Evolutionary conservation across 768 basidiomycete species (phyloP), one percentile per base, ranked within the genome.

Genomic region (Chalciporus pseudorubinellus): DNA sequence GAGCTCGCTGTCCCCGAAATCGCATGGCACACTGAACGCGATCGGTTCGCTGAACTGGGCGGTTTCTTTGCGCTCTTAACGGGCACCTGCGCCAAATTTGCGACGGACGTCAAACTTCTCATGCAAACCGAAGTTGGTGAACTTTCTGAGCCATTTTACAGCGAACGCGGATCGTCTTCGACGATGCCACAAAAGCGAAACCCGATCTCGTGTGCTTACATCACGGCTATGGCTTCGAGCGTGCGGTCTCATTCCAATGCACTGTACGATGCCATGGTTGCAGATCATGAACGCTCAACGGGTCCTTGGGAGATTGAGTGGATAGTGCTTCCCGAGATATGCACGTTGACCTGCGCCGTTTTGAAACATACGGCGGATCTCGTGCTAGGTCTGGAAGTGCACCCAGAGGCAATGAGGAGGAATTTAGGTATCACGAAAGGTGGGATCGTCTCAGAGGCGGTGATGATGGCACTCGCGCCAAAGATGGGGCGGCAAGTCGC

Each of bases 141-240:
- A 43, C 61, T 76, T 21, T 74, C 73, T 4, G 76, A 78, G 52
- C 75, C 76, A 2, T 78, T 70, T 44, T 63, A 73, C 28, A 59
- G 69, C 11, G 70, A 77, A 41, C 72, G 74, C 18, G 76, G 75
- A 0, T 77, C 74, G 8, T 78, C 75, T 52, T 75, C 72, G 53
- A 77, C 77, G 14, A 78, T 78, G 77, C 77, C 74, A 18, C 77
- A 78, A 53, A 78, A 78, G 46, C 70, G 77, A n/a, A 78, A 78
- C 48, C 74, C 74, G 0, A 73, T 77, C 33, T 72, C 72, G 2
- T 70, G 74, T 43, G 74, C 67, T 1, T 78, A 78, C 53, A 73
- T 78, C 46, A 73, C 72, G 1, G 71, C 74, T 5, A 73, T 77
- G 68, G 60, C 70, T 19, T 66, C 72, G 19, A 73, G 70, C 16